Conservation (phyloP, 2,329 filamentous ascomycete species). For the Botrytis deweyae region DNA sequence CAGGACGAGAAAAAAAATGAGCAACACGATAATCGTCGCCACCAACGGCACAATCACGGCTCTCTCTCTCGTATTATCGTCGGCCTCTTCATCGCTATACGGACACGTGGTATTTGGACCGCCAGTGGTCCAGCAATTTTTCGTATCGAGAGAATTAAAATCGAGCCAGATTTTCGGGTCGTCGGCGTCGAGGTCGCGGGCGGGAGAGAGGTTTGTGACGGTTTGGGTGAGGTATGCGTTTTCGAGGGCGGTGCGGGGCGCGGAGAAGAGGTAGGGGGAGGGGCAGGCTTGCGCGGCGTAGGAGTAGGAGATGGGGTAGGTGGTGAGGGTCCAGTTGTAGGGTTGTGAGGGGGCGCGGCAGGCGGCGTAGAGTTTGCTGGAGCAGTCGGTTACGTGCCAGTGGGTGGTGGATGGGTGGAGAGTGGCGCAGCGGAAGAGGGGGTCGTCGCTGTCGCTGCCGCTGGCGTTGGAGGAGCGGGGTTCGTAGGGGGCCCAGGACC, state of each 20-base stretch:
- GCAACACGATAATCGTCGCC: constrained; percentile 60
- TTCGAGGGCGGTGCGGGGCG: constrained; percentile 62
- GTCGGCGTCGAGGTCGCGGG: constrained; percentile 28
- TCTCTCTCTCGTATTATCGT: constrained; percentile 45
- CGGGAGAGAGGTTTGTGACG: constrained; percentile 12
- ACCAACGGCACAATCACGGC: constrained; percentile 55
- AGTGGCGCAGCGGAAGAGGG: constrained; percentile 54
- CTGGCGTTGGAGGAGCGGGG: constrained; percentile 44
- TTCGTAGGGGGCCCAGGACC: constrained; percentile 60
- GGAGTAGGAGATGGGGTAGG: constrained; percentile 44
- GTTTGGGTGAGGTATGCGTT: constrained; percentile 53
- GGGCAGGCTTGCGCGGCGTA: constrained; percentile 50
- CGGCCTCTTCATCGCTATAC: constrained; percentile 45
- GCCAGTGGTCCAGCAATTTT: constrained; percentile 60
- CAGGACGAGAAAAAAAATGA: constrained; percentile 42
- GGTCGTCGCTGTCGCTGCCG: constrained; percentile 31
- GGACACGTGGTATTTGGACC: constrained; percentile 57
- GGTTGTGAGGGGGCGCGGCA: constrained; percentile 56
- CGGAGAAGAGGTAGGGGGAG: constrained; percentile 49
- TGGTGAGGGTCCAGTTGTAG: constrained; percentile 57
- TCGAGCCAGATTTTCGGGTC: constrained; percentile 53
- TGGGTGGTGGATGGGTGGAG: constrained; percentile 46
- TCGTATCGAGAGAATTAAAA: constrained; percentile 57
- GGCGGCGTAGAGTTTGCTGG: constrained; percentile 49
- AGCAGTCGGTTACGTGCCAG: constrained; percentile 60